phyloP scores from a whole-genome alignment of 305 asterid genomes.

The Solanum chacoense region DNA sequence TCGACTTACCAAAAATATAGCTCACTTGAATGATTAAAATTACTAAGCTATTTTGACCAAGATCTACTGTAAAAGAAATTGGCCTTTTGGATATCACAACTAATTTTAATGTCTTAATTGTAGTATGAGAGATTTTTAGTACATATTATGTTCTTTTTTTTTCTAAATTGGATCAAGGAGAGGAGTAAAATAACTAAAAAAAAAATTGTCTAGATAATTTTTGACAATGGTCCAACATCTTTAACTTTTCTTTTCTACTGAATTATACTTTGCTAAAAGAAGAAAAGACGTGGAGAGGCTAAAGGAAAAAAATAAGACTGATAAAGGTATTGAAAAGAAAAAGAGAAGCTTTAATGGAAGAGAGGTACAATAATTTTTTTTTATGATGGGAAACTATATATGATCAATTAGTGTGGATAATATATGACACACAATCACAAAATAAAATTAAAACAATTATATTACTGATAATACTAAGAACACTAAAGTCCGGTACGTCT shows the following conservation, averaged over 20 bases:
- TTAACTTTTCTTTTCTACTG: neutral
- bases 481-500: neutral
- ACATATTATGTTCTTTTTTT: neutral
- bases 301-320: neutral
- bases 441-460: neutral
- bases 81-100: neutral
- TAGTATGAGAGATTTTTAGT: neutral
- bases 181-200: neutral
- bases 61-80: neutral
- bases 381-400: neutral
- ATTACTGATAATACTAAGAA: neutral
- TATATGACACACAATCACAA: neutral
- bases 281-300: neutral
- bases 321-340: neutral
- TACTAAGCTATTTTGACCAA: neutral
- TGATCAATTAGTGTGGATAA: neutral
- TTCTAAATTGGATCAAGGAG: neutral
- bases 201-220: neutral
- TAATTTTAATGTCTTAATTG: neutral
- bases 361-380: slow-evolving; percentile 17
- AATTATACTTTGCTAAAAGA: neutral
- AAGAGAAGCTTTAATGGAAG: neutral
- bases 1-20: neutral
- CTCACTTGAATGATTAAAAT: neutral
- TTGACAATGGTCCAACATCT: neutral